Conservation (phyloP, 805 yeast genomes). For the Metschnikowia peoriensis region DNA sequence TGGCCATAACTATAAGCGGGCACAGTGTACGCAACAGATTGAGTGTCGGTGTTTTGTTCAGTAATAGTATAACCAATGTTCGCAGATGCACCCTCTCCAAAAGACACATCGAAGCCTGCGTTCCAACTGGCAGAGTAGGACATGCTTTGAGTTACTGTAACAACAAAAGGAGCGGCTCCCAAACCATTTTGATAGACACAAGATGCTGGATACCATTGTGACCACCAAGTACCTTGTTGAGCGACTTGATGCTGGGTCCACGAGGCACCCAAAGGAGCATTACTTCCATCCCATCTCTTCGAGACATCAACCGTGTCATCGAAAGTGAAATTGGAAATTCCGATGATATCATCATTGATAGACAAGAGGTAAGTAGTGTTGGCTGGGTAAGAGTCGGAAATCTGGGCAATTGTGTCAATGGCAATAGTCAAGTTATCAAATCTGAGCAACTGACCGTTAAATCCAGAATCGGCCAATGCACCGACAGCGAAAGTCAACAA, state of each 20-base stretch:
- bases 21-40: background rate
- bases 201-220: constrained; percentile 7
- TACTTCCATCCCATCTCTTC: constrained; percentile 1
- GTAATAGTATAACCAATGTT: background rate
- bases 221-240: constrained; percentile 3
- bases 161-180: background rate
- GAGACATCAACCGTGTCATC: background rate
- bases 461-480: background rate
- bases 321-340: background rate
- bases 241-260: constrained; percentile 1
- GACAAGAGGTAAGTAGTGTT: background rate
- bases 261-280: constrained; percentile 2
- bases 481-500: background rate
- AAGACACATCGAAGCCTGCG: background rate
- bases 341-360: background rate
- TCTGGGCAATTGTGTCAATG: constrained; percentile 1
- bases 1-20: constrained; percentile 5
- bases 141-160: background rate
- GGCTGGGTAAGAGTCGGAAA: background rate
- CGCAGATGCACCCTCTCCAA: background rate
- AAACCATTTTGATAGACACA: constrained; percentile 3
- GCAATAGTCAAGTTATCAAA: constrained; percentile 1
- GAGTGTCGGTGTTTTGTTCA: background rate
- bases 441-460: background rate
- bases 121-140: background rate